Evolutionary conservation across 106 monocot species (phyloP), one percentile per base, ranked within the genome.

Genomic region (Acorus calamus): DNA sequence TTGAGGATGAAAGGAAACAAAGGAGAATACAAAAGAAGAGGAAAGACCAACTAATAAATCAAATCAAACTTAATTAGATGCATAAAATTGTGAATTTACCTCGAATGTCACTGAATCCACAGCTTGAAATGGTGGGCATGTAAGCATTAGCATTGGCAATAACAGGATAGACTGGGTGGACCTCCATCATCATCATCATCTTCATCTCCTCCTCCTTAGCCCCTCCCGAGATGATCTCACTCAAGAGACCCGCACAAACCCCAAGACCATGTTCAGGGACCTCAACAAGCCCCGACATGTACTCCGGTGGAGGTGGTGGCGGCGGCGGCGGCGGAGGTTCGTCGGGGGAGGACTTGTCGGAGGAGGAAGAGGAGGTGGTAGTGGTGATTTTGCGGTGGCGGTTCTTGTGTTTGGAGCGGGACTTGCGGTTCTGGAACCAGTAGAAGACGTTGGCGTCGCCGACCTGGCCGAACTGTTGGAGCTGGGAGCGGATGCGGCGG

Each of bases 341-440:
- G 66, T 55, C 7, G 54, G 53, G 6, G 4, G 65, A 73, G 3
- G 49, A 55, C 4, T 53, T 48, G 9, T 67, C 67, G 3, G 46
- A 54, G n/a, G 74, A 60, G 5, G 67, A 46, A 7, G 46, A 59
- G 48, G 67, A 60, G 11, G 49, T 14, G 55, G 44, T 42, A 3
- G 59, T 46, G 47, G 44, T 47, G 52, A 42, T 12, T 42, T 65
- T 53, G 2, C 42, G 67, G 44, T 55, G 53, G 8, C 67, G 67
- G 55, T 67, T 53, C 45, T 56, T 54, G 55, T 56, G 67, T 45
- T 56, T 54, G 55, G 11, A 45, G 9, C 67, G 67, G 6, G 67
- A 67, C 42, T 56, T 54, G 42, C 67, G 53, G 67, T 67, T 67
- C 67, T 67, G 67, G 52, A 67, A 67, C 67, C 67, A 67, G 55